phyloP scores from a whole-genome alignment of 495 filamentous ascomycete genomes.

The Neurospora sp. region DNA sequence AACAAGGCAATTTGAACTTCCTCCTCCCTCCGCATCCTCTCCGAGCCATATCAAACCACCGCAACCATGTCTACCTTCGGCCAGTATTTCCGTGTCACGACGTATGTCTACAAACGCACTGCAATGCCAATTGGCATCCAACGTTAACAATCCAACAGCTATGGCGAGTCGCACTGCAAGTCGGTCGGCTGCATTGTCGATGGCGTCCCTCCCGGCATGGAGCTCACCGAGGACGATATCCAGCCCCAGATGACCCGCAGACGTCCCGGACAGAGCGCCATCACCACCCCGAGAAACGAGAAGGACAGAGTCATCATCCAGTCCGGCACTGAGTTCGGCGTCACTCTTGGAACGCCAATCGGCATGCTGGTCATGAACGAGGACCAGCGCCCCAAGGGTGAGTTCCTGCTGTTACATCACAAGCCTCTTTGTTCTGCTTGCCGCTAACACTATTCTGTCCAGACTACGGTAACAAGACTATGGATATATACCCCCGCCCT shows the following conservation, averaged over 20 bases:
- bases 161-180: slow-evolving; percentile 83
- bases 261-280: slow-evolving; percentile 78
- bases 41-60: not conserved
- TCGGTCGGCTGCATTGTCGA: slow-evolving; percentile 90
- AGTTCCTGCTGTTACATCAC: not conserved
- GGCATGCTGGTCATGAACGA: slow-evolving; percentile 81
- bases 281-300: slow-evolving; percentile 90
- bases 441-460: not conserved
- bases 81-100: slow-evolving; percentile 71
- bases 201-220: slow-evolving; percentile 80
- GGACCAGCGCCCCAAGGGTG: slow-evolving; percentile 74
- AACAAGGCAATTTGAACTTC: not conserved
- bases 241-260: slow-evolving; percentile 91
- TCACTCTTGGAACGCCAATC: slow-evolving; percentile 90
- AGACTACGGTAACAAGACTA: slow-evolving; percentile 86
- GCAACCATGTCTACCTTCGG: slow-evolving; percentile 83
- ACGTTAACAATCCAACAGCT: slow-evolving; percentile 38
- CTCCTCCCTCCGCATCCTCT: not conserved
- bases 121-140: not conserved
- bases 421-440: not conserved
- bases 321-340: slow-evolving; percentile 85
- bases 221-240: slow-evolving; percentile 80
- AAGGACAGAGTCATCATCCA: slow-evolving; percentile 89
- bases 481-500: slow-evolving; percentile 84
- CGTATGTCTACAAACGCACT: slow-evolving; percentile 42